Evolutionary conservation across 1,284 basidiomycete genomes (phyloP), one percentile per base, ranked within the genome.

Genomic region (Puccinia triticina): DNA sequence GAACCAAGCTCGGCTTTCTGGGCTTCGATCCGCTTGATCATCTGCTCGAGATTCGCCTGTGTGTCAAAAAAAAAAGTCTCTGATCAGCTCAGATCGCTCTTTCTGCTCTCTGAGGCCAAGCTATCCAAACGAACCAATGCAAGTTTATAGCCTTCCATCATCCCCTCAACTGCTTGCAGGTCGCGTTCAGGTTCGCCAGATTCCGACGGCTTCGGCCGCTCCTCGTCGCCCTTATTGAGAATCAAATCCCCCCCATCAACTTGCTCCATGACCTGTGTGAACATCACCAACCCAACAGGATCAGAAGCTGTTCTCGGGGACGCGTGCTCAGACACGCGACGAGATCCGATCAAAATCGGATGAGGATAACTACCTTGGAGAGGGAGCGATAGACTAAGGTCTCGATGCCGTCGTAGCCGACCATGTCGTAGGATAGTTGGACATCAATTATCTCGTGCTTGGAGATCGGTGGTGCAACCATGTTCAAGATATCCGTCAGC

Each of bases 361-460:
- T 83, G 34, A 37, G n/a, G 23, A 50, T 26, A 23, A 50, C 0
- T 1, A 82, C 75, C 82, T 82, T 78, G 40, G 93, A 88, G 53
- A 96, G 88, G 0, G 94, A 92, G 59, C 92, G 91, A 88, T 98
- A 99, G 16, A 96, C 94, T n/a, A 99, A 90, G n/a, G 92, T 90
- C 87, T 98, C 95, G 69, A 99, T 91, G 21, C 96, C 97, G 78
- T 96, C 95, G 86, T 97, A 98, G 18, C 97, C 96, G 83, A 91
- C 89, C 95, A 99, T 96, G 85, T 96, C 95, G 88, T 99, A 96
- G 84, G 93, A 93, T 55, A 99, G 89, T 91, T 94, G 95, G 8
- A 99, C 92, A 87, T 97, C 92, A 83, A 99, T 94, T 29, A 98
- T 94, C 88, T 99, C 97, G 87, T 99, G 96, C 85, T 95, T 95